A percentile compares a stretch with the other conserved stretches of the same genome.
These are phyloP conservation scores for Leccinum variabile DNA, from an alignment of 1,284 basidiomycete species.

Conservation along the genomic window DNA sequence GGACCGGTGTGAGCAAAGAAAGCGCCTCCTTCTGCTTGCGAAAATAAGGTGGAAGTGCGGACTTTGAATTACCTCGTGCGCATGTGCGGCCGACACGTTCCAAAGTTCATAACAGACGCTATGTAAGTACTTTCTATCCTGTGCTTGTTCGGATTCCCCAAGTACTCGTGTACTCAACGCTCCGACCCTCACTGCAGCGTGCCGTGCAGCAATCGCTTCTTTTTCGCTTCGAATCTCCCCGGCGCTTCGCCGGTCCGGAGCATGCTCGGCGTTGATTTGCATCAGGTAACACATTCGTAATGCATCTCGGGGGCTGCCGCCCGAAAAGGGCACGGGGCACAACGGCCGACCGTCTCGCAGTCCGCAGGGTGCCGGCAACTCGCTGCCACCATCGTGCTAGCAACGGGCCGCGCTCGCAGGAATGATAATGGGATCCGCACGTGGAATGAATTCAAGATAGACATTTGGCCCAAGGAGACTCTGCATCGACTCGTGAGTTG, in stretches of 20 bases:
- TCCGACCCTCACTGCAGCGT: neutral
- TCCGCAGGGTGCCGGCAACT: neutral
- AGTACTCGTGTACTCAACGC: neutral
- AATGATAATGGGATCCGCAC: neutral
- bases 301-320: constrained; percentile 7
- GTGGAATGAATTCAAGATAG: neutral
- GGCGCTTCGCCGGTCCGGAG: constrained; percentile 1
- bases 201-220: neutral
- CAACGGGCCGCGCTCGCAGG: neutral
- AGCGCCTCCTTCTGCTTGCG: constrained; percentile 25
- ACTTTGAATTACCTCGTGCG: constrained; percentile 35
- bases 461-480: neutral
- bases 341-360: constrained; percentile 7
- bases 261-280: neutral
- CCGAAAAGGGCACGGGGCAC: neutral
- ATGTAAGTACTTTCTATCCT: neutral
- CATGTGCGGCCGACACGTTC: constrained; percentile 34
- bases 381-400: neutral
- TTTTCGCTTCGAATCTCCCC: neutral
- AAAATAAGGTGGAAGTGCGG: constrained; percentile 35
- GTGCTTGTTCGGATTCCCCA: neutral
- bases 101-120: neutral
- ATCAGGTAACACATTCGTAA: constrained; percentile 11
- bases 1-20: constrained; percentile 26
- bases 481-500: neutral